phyloP scores from a whole-genome alignment of 345 rosid species.

The Mangifera indica region DNA sequence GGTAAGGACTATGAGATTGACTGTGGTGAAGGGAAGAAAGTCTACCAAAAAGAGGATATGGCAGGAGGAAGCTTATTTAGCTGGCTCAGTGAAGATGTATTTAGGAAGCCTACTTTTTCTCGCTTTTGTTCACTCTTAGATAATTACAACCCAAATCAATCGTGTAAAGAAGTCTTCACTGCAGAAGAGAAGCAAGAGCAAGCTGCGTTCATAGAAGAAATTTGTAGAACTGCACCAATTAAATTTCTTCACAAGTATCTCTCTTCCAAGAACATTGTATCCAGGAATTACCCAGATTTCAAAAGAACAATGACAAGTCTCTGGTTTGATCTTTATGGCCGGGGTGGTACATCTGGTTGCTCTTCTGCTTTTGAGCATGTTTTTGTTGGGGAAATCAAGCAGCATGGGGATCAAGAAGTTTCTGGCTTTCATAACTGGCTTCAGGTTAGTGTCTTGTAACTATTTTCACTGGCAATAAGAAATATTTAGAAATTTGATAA shows the following conservation, averaged over 20 bases:
- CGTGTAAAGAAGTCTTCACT: conserved; percentile 75
- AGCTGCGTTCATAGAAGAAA: conserved; percentile 86
- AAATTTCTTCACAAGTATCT: conserved; percentile 83
- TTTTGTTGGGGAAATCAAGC: conserved; percentile 93
- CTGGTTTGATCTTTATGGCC: conserved; percentile 84
- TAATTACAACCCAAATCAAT: conserved; percentile 80
- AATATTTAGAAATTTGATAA: not conserved
- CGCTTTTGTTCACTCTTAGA: conserved; percentile 90
- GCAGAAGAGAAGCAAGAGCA: conserved; percentile 89
- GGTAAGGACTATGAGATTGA: conserved; percentile 84
- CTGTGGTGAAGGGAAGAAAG: conserved; percentile 90
- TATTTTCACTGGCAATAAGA: not conserved
- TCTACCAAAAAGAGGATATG: conserved; percentile 64
- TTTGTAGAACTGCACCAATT: conserved; percentile 81
- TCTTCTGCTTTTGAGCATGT: conserved; percentile 99
- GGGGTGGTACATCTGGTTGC: conserved; percentile 76
- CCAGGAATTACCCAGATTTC: conserved; percentile 67
- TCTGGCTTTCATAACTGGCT: conserved; percentile 96
- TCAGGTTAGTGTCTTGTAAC: conserved; percentile 51
- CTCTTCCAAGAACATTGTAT: conserved; percentile 48
- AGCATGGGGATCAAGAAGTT: conserved; percentile 66
- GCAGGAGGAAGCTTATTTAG: conserved; percentile 71
- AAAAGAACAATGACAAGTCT: conserved; percentile 65
- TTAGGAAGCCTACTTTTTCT: conserved; percentile 68
- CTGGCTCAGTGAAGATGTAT: conserved; percentile 67